Evolutionary conservation across 2,329 filamentous ascomycete genomes (phyloP), one percentile per base, ranked within the genome.

Genomic region (Pezicula carpinea): DNA sequence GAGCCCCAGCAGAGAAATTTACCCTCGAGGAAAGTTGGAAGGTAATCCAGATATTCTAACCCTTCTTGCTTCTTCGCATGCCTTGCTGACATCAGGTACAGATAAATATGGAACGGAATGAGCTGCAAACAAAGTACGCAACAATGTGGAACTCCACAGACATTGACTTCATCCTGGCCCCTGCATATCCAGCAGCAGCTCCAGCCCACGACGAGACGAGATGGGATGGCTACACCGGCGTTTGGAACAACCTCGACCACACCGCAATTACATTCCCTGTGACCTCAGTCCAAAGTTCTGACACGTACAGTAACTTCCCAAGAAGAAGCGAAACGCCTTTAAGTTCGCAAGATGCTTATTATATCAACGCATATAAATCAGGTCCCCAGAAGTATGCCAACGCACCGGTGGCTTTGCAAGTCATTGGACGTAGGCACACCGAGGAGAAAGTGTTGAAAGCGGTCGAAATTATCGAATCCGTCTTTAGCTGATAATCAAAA

Each of bases 171-270:
- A 19, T 41, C 17, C 17, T 41, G 19, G 26, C 26, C n/a, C 39
- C 39, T 5, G 39, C 26, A 13, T 23, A 19, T 14, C 39, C 39
- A 32, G 29, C 29, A 32, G 29, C 29, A 32, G 29, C 29, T 8
- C 29, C 29, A 14, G 29, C 14, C 7, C 29, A 32, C 14, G 29
- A 32, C 29, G 29, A 32, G 14, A 14, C 5, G 17, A n/a, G 39
- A 22, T 41, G 7, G 39, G 39, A 29, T 41, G 73, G 73, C 1
- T 87, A 86, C 54, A 83, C 80, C 0, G 66, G 74, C 1, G 73
- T 80, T 47, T 86, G 80, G 79, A 86, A 86, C 58, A 56, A 85
- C 34, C 70, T 86, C 2, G 81, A 86, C 58, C 83, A 83, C 58
- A 78, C 82, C 1, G 73, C 71, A 10, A 64, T 75, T 5, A 72